A percentile compares a stretch with the other conserved stretches of the same genome.
phyloP scores from a whole-genome alignment of 345 rosid genomes.

The Gossypium anomalum region DNA sequence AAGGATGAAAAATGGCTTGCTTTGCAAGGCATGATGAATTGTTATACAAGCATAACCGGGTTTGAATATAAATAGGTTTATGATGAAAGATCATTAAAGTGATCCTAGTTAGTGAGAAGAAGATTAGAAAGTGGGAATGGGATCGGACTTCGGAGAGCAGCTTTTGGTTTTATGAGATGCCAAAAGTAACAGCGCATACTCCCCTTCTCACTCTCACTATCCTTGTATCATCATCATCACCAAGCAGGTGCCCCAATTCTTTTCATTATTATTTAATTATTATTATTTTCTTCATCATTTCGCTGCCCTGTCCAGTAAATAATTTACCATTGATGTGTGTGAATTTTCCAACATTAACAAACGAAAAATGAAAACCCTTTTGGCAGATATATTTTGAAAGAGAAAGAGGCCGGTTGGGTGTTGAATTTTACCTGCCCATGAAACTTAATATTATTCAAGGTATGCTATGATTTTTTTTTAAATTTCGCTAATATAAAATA shows the following conservation, averaged over 20 bases:
- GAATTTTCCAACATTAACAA: background rate
- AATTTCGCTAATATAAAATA: no score
- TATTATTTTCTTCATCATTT: background rate
- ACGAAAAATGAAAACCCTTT: no score
- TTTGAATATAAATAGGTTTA: background rate
- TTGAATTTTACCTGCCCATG: no score
- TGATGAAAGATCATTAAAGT: slow-evolving; percentile 15
- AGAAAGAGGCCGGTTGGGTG: no score
- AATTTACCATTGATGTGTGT: background rate
- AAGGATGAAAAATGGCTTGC: slow-evolving; percentile 16
- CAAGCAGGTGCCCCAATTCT: background rate
- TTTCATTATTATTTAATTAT: background rate
- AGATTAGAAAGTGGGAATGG: background rate
- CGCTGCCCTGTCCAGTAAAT: background rate
- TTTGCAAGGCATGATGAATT: slow-evolving; percentile 33
- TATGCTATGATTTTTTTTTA: no score
- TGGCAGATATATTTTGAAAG: no score
- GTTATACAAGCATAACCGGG: slow-evolving; percentile 24
- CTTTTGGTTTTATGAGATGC: slow-evolving; percentile 28
- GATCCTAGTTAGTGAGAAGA: slow-evolving; percentile 7
- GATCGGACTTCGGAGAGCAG: slow-evolving; percentile 9
- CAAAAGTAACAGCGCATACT: background rate
- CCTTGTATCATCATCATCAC: slow-evolving; percentile 20
- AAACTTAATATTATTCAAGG: no score
- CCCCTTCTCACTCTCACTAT: background rate